phyloP scores from a whole-genome alignment of 768 basidiomycete species.

The Lentinus brumalis region DNA sequence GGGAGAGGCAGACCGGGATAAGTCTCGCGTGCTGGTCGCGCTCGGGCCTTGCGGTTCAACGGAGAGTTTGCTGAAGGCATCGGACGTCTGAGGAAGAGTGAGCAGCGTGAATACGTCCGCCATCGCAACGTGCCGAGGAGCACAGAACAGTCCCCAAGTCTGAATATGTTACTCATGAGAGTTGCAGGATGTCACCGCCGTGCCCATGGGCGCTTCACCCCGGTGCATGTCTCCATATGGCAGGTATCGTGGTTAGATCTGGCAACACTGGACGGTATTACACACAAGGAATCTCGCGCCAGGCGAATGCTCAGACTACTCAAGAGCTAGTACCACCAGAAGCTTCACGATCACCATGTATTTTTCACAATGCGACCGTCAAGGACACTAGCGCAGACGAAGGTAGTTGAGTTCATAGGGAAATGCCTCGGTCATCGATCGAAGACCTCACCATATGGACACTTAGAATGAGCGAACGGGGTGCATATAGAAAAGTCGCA shows the following conservation, averaged over 20 bases:
- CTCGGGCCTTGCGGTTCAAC: constrained; percentile 9
- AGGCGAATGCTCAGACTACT: too few relatives aligned
- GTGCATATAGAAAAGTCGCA: too few relatives aligned
- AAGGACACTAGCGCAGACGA: too few relatives aligned
- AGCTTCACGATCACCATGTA: too few relatives aligned
- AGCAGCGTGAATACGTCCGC: constrained; percentile 29
- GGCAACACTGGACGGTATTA: too few relatives aligned
- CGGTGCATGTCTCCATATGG: background rate
- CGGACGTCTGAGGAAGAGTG: constrained; percentile 24
- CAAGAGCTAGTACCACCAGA: too few relatives aligned
- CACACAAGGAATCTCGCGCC: too few relatives aligned
- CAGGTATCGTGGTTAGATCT: background rate
- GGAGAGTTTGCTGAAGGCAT: constrained; percentile 26
- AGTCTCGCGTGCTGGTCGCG: constrained; percentile 24
- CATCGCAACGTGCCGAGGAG: constrained; percentile 6
- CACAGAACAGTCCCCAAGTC: background rate
- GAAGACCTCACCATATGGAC: too few relatives aligned
- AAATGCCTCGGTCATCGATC: too few relatives aligned
- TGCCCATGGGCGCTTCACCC: background rate
- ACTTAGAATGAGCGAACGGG: too few relatives aligned
- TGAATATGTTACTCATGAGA: background rate
- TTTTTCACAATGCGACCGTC: too few relatives aligned
- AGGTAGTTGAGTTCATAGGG: too few relatives aligned
- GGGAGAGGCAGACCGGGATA: constrained; percentile 52
- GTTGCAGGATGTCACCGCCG: background rate